Base-by-base conservation (phyloP, 208 protist species). In the Crithidia brevicula region DNA sequence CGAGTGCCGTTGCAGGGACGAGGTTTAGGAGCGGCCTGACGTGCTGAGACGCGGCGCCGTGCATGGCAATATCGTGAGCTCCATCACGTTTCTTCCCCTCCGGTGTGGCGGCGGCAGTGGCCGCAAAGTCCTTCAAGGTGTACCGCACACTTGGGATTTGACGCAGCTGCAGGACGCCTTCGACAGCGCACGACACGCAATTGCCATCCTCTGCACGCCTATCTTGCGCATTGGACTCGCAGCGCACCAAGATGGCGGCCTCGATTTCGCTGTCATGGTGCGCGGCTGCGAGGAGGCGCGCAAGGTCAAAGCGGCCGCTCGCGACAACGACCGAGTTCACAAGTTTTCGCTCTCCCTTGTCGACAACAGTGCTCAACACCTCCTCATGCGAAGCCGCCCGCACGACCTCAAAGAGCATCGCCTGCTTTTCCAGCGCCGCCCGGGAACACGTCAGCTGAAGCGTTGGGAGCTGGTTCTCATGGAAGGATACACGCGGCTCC, bases 401-500 rank as follows among this genome's bases (percentile, higher is more conserved):
- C 8, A 72, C 46, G 28, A 72, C 66, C 6, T 51, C 53, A 9
- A 72, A 16, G 38, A 57, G 64, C 53, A 72, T 46, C 9, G 6
- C 13, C 66, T 72, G 66, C 4, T 25, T 8, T 22, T 13, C 13
- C 20, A 64, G 42, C 7, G 66, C 66, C 1, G 28, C 11, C 52
- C 56, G 3, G 4, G 66, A 64, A 46, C 66, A 72, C 3, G 66
- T 64, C 43, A 72, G 66, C 31, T 58, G 53, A 43, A 72, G 46
- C 22, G 38, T 16, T 2, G 56, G 40, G 10, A 72, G 47, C 43
- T 72, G 53, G 16, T 62, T 47, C 27, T 33, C 20, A 20, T 38
- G 36, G 47, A 72, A 72, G 27, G 54, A 64, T 15, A 64, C 31
- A 10, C 34, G 3, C 2, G 61, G 27, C 50, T 49, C 23, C 15